Evolutionary conservation across 164 flowering plant species (phyloP), one percentile per base, ranked within the genome.

Genomic region (Nelumbo lutea): DNA sequence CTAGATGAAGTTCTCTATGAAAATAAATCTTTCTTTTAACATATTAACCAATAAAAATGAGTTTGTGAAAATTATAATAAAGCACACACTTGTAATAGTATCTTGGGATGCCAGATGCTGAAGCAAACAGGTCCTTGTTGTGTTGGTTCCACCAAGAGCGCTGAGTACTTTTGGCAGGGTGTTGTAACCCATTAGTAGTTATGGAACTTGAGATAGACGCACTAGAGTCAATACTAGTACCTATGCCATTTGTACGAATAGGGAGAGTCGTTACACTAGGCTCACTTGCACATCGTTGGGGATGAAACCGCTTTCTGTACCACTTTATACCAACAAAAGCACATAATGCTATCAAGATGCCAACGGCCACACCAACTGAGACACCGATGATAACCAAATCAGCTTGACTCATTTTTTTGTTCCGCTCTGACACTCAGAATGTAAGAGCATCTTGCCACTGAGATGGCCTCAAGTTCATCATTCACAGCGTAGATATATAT

Each of bases 41-140:
- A 9, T 44, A 50, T 27, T 39, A 53, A 38, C 7, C 4, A 38
- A 7, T 3, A 51, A 69, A 61, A n/a, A 9, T 41, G 10, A 47
- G 51, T 10, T 38, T 62, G 39, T 9, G 43, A n/a, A 63, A 50
- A 42, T n/a, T 9, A 61, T 11, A 13, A n/a, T 0, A 69, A 58
- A 60, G 43, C 39, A 82, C 90, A 59, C 85, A 94, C 99, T 93
- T 96, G 93, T 91, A 93, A 6, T 81, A 69, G 83, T 96, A 91
- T 83, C 81, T 87, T 50, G 83, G 89, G 53, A 93, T 77, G 72
- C 97, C 96, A 50, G 98, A 86, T 40, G 78, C 73, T 45, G 99
- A 87, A 78, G 80, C 74, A 69, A 85, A 63, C 1, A 68, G 73
- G 68, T 90, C 92, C 77, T 88, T 88, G 70, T 68, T 81, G 13